phyloP scores from a whole-genome alignment of 176 grass and related monocot genomes.

The Stipa capillata region DNA sequence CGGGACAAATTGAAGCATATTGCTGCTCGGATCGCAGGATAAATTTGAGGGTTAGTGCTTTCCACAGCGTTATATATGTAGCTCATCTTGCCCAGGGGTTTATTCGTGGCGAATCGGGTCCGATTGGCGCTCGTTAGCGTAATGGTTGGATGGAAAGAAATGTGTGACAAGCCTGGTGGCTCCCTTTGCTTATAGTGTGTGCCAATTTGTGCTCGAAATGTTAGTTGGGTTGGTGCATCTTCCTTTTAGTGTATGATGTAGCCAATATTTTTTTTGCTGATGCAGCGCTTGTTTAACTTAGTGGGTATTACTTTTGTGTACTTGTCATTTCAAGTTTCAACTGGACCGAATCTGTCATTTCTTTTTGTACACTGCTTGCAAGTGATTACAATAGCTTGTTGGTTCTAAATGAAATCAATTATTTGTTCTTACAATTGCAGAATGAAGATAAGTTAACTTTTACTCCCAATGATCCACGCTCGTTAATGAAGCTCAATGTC shows the following conservation, averaged over 20 bases:
- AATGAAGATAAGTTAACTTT: slow-evolving; percentile 70
- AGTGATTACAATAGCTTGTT: background rate
- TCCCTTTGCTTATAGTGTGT: too few relatives aligned
- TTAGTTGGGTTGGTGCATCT: background rate
- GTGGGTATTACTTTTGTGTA: background rate
- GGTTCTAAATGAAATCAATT: background rate
- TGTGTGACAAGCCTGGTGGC: background rate
- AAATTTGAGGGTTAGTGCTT: background rate
- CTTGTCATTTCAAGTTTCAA: background rate
- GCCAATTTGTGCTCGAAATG: too few relatives aligned
- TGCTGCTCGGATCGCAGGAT: background rate
- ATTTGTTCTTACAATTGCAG: slow-evolving; percentile 40
- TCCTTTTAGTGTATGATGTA: background rate
- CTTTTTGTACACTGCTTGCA: background rate
- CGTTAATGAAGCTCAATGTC: slow-evolving; percentile 80
- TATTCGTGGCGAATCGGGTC: background rate
- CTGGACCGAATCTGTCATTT: background rate
- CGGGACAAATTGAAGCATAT: background rate
- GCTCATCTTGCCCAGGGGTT: background rate
- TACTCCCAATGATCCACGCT: slow-evolving; percentile 69
- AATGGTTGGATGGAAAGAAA: background rate
- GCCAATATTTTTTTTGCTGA: background rate
- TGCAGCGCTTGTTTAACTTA: background rate
- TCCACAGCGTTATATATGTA: background rate
- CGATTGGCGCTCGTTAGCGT: too few relatives aligned